Evolutionary conservation across 1,284 basidiomycete genomes (phyloP).

Genomic region (Ceratobasidium sp.): DNA sequence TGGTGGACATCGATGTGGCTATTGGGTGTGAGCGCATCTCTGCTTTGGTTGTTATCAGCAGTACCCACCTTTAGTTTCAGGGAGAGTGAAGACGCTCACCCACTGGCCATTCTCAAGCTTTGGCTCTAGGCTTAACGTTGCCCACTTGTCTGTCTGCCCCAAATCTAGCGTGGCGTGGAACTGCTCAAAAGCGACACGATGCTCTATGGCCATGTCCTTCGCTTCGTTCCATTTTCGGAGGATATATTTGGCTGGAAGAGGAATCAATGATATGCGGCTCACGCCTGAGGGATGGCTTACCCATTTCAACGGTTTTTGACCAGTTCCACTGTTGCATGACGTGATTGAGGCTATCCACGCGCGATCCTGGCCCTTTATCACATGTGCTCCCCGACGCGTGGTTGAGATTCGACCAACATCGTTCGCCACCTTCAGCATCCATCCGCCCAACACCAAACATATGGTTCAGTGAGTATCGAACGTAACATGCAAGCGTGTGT

Average conservation of each 20-base stretch:
- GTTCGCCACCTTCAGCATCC: conserved; percentile 14
- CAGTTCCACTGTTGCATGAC: conserved; percentile 25
- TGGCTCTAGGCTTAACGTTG: background rate
- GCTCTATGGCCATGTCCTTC: background rate
- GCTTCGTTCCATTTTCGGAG: background rate
- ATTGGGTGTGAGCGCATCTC: background rate
- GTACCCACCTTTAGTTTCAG: background rate
- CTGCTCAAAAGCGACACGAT: background rate
- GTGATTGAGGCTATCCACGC: background rate
- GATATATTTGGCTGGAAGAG: background rate
- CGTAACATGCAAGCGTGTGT: background rate
- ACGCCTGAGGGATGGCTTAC: background rate
- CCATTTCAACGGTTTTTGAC: background rate
- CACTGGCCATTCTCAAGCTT: background rate
- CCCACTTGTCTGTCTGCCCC: background rate
- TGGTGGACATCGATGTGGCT: background rate
- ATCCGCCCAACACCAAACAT: background rate
- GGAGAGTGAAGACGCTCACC: background rate
- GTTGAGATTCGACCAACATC: conserved; percentile 20
- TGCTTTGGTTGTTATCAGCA: too few species aligned
- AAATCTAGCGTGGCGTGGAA: background rate
- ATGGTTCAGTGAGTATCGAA: conserved; percentile 11
- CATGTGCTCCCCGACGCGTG: background rate
- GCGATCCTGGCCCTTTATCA: conserved; percentile 1
- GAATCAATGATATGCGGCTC: background rate